Base-by-base conservation (phyloP, 2,329 filamentous ascomycete species). In the Pseudovirgaria hyperparasitica region DNA sequence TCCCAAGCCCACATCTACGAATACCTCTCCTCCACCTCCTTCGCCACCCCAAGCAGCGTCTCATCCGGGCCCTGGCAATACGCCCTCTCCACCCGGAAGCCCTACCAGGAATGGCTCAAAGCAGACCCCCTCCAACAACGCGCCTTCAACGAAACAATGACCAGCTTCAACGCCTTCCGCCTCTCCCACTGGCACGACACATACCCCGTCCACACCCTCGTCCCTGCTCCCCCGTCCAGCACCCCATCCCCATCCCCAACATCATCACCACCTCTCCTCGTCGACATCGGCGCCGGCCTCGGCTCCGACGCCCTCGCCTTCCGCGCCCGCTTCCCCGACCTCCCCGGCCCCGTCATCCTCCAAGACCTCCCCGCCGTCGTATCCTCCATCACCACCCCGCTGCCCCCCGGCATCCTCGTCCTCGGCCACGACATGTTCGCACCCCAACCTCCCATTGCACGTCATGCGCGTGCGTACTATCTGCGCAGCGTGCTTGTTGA, bases 401-500 rank as follows among this genome's bases (percentile, higher is more conserved):
- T n/a, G n/a, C n/a, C n/a, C n/a, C n/a, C n/a, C n/a, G n/a, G n/a
- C n/a, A n/a, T n/a, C n/a, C n/a, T n/a, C n/a, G n/a, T n/a, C n/a
- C n/a, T 38, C 2, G 29, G 22, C 9, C 37, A 45, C 9, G 33
- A 36, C 9, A 41, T 43, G 24, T 32, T 32, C 26, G 21, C 25
- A 5, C 35, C 36, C 11, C 38, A 39, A 19, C 39, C 40, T 3
- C 7, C 6, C 5, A 8, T 13, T 9, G 29, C 35, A 5, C 26
- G 31, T 22, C 37, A 36, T 7, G 45, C 46, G 4, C 38, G 41
- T 23, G 41, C 39, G 7, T 53, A 46, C 21, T 53, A 43, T 27
- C 24, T 52, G 15, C 39, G 38, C 29, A 38, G 27, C 21, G 40
- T 61, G 10, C 42, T 61, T 7, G 57, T 61, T 20, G 55, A 61